Conservation (phyloP, 2,329 filamentous ascomycete genomes). For the Venturia asperata region DNA sequence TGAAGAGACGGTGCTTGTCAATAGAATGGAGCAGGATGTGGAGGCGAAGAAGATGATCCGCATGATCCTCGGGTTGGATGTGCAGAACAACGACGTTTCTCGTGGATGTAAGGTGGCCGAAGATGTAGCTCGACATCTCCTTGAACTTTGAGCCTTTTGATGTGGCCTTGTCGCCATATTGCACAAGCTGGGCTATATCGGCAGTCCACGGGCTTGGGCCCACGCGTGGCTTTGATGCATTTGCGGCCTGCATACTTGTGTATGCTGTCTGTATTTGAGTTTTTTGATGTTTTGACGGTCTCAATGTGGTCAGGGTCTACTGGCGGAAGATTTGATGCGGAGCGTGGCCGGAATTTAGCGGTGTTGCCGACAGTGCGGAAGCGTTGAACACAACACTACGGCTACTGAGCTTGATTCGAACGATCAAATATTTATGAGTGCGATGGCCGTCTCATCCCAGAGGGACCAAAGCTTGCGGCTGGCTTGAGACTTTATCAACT, state of each 20-base stretch:
- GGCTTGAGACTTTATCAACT: not conserved
- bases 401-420: not conserved
- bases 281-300: not conserved
- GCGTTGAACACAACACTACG: not conserved
- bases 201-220: conserved; percentile 1
- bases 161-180: not conserved
- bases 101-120: conserved; percentile 3
- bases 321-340: not conserved
- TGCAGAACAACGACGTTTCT: conserved; percentile 6
- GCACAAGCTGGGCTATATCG: not conserved
- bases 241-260: not conserved
- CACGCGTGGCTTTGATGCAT: conserved; percentile 4
- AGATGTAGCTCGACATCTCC: not conserved
- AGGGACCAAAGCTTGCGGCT: not conserved
- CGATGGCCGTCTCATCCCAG: not conserved
- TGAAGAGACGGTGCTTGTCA: not conserved
- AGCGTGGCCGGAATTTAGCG: not conserved
- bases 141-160: conserved; percentile 4
- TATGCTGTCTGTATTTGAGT: not conserved
- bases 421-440: conserved; percentile 17
- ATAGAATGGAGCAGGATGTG: conserved; percentile 14
- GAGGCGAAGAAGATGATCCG: conserved; percentile 12
- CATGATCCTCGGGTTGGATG: conserved; percentile 4
- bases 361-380: not conserved
- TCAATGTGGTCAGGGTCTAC: not conserved